Base-by-base conservation (phyloP, 1,284 basidiomycete species). In the Papiliotrema nemorosa region DNA sequence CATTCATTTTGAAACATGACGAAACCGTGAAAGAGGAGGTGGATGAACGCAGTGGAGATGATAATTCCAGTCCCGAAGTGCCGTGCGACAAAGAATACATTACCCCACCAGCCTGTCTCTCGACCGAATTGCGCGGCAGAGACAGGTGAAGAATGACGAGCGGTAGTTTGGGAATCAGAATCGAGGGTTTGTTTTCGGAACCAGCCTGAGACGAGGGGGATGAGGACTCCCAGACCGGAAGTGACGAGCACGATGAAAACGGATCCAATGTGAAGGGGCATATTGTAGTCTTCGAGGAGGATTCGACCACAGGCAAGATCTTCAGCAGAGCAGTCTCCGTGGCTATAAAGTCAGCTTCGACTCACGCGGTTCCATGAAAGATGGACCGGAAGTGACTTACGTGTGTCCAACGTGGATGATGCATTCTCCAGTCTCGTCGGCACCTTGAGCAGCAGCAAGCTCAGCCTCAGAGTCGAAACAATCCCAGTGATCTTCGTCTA, bases 11-110 rank as follows among this genome's bases (percentile, higher is more conserved):
- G 50, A 48, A 69, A 69, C 65, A 66, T 69, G 54, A 76, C 53
- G 51, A 78, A 75, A 1, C 73, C 69, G 55, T 77, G 75, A 55
- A 66, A 73, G 0, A 78, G 63, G 0, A 78, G 63, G 49, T 78
- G 77, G 40, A 71, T 70, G 50, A 78, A 78, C 0, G 76, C 77
- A 0, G 76, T 78, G 4, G 68, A 66, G 33, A 78, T 56, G 54
- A 78, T 76, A 50, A 79, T 66, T 22, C 77, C 77, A 18, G 67
- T 65, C 9, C 64, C 64, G 27, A 74, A 74, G 52, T 74, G 67
- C 44, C 71, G 66, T 0, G 71, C 58, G 9, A 72, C 44, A 56
- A 75, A 77, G 54, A 76, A 75, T 12, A 72, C 31, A 27, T 54
- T 66, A 0, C 55, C 59, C 64, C 60, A 64, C 20, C 57, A 39